phyloP scores from a whole-genome alignment of 768 basidiomycete species.

The Panus rudis region DNA sequence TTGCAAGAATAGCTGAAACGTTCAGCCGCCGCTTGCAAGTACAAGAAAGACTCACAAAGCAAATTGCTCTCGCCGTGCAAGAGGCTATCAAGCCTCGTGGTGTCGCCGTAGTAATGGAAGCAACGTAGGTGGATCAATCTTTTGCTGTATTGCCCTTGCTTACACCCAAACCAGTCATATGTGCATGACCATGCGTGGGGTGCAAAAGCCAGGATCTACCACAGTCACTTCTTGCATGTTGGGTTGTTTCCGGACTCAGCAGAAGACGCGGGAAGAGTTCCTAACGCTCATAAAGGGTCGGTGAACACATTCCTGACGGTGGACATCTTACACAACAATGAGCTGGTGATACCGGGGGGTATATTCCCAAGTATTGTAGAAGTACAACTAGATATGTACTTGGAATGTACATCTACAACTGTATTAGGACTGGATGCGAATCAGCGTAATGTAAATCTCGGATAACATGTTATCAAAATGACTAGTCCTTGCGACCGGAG shows the following conservation, averaged over 20 bases:
- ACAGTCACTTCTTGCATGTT: conserved; percentile 98
- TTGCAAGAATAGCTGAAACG: conserved; percentile 95
- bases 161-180: conserved; percentile 59
- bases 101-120: conserved; percentile 99
- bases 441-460: too few species aligned
- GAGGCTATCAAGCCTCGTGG: conserved; percentile 97
- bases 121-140: conserved; percentile 60
- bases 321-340: too few species aligned
- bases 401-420: too few species aligned
- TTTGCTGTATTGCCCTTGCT: conserved; percentile 1
- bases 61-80: conserved; percentile 96
- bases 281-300: conserved; percentile 70
- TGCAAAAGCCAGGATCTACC: conserved; percentile 94
- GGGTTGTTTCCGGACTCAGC: conserved; percentile 96
- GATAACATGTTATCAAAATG: too few species aligned
- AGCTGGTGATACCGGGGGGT: too few species aligned
- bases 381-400: too few species aligned
- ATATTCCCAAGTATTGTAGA: too few species aligned
- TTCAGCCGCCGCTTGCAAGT: conserved; percentile 95
- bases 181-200: conserved; percentile 99
- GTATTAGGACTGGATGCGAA: too few species aligned
- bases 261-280: conserved; percentile 98
- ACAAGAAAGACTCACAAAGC: conserved; percentile 95
- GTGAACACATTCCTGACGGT: too few species aligned
- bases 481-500: conserved; percentile 1